A percentile compares a stretch with the other conserved stretches of the same genome.
Evolutionary conservation across 768 basidiomycete species (phyloP).

Genomic region (Suillus clintonianus): DNA sequence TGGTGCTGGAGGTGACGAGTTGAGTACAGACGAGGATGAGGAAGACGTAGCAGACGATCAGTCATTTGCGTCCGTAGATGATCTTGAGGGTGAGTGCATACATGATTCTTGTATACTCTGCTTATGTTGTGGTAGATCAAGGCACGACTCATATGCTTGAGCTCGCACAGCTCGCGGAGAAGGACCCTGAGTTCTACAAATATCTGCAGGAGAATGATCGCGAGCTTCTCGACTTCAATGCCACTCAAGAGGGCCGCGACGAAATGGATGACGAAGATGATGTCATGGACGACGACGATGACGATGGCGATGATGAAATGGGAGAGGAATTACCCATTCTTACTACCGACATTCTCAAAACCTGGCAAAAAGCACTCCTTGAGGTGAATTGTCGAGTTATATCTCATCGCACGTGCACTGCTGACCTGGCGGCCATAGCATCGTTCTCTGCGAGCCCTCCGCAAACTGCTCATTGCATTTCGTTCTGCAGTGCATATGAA

Average conservation of each 20-base stretch:
- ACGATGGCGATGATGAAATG: conserved; percentile 36
- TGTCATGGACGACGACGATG: conserved; percentile 48
- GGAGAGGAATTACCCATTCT: conserved; percentile 51
- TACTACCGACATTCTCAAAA: conserved; percentile 67
- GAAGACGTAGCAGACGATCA: conserved; percentile 53
- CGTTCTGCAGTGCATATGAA: conserved; percentile 89
- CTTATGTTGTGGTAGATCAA: conserved; percentile 49
- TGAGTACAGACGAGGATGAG: conserved; percentile 43
- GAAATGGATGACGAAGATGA: conserved; percentile 51
- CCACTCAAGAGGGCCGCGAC: conserved; percentile 38
- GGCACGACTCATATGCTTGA: conserved; percentile 77
- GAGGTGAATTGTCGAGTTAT: conserved; percentile 50
- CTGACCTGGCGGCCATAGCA: conserved; percentile 49
- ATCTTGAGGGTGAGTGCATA: conserved; percentile 57
- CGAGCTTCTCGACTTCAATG: conserved; percentile 83
- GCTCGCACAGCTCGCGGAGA: conserved; percentile 86
- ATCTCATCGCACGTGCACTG: not conserved
- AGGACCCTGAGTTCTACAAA: conserved; percentile 99
- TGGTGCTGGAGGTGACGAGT: conserved; percentile 33
- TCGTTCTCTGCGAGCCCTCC: conserved; percentile 79
- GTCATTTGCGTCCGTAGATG: conserved; percentile 79
- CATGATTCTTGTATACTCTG: not conserved
- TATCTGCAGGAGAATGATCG: conserved; percentile 95
- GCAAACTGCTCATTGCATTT: conserved; percentile 88
- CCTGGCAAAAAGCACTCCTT: conserved; percentile 89